Base-by-base conservation (phyloP, 116 monocot species). In the Dioscorea cayenensis region DNA sequence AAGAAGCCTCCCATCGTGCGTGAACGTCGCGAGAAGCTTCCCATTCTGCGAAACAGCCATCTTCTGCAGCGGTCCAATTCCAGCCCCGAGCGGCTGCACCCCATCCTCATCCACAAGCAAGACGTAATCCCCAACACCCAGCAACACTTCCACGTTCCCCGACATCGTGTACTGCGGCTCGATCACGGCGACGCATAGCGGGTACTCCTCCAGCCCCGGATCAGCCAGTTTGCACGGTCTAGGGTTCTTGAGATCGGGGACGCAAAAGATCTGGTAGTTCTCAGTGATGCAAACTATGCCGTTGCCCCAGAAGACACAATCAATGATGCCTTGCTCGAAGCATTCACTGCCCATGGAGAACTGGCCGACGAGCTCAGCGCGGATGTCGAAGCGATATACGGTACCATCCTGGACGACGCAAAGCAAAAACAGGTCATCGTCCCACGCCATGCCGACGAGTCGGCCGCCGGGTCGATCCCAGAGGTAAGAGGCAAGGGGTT, bases 151-250 rank as follows among this genome's bases (percentile, higher is more conserved):
- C 49, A 90, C 92, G 27, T 88, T 93, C 16, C 94, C 97, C 2
- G 90, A 93, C 88, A 93, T 99, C 20, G 90, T 90, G 71, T 84
- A 85, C 80, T 92, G 82, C 37, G 97, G 97, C 79, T 92, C 93
- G 65, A 93, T 89, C 49, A 90, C 93, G 5, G 93, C 86, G 68
- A 90, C 68, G 65, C 97, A 90, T 25, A 88, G 69, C 16, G 87
- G 87, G 6, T 82, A 77, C 60, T 90, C 97, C 9, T 73, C 66
- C 16, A 93, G 64, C 28, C 77, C 84, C 0, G 88, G 85, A 27
- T 93, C 90, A 0, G 97, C 86, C n/a, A 97, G 79, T 58, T 84
- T 77, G 71, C 82, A 76, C 1, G 86, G 84, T 36, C 66, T 78
- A 0, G 93, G 93, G 50, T 90, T 85, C 73, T 76, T 75, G 64